Base-by-base conservation (phyloP, 768 basidiomycete species). In the Epithele typhae region DNA sequence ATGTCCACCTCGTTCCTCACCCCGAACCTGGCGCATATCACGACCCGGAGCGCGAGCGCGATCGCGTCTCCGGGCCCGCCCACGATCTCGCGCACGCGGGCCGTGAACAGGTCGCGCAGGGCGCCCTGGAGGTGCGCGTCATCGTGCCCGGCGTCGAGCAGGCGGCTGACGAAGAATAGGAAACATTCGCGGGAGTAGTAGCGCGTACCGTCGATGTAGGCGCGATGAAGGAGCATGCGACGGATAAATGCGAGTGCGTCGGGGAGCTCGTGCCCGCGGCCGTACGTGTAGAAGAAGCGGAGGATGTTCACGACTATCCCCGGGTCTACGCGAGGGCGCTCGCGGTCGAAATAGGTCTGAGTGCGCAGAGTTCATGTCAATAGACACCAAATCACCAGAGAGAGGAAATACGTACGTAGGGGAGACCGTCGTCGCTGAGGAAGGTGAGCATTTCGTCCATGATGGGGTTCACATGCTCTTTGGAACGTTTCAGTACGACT, bases 361-460 rank as follows among this genome's bases (percentile, higher is more conserved):
- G n/a, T n/a, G n/a, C 8, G 14, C 4, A 10, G 27, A 8, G 17
- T n/a, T n/a, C n/a, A 15, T 35, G 9, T 5, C 18, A 35, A 18
- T 7, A 9, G 6, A 8, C 6, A 14, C 14, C 12, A 18, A 15
- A 11, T 5, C 24, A 17, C 15, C 10, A 21, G 24, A 35, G 33
- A 35, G 36, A 23, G n/a, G 27, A 24, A 32, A 59, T 37, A n/a
- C 60, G 37, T 55, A 70, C 76, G 64, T 73, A 68, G 27, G 77
- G 65, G 39, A 79, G 75, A 18, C 75, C 75, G 48, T 78, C 75
- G 9, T 59, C 48, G 45, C 72, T 68, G 10, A 69, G 52, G 48
- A 74, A 74, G 33, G 68, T 55, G 4, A 78, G 67, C 70, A 78
- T 78, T 48, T 78, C 73, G 55, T 77, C 70, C 68, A 79, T 75